Base-by-base conservation (phyloP, 306 rosid genomes). In the Acacia acuminata region DNA sequence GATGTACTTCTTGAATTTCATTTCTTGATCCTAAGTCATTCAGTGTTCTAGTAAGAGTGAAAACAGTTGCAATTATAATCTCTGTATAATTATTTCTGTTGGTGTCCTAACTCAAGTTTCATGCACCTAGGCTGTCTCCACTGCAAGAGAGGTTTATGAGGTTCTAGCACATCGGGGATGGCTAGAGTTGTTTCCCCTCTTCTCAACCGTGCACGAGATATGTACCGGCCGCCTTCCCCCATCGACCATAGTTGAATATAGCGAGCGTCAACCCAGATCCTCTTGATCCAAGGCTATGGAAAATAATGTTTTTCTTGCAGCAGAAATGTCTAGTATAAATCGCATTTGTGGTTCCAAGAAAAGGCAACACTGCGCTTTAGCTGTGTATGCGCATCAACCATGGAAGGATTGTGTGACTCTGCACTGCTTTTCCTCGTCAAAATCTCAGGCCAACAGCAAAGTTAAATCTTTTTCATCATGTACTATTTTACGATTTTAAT, bases 141-240 rank as follows among this genome's bases (percentile, higher is more conserved):
- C 98, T 25, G 94, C 98, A 34, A 87, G 79, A 86, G 99, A 96
- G 82, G 92, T 96, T 40, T 85, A 92, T 65, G 99, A 91, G 89
- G 97, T 96, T 84, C 77, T 96, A 64, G 82, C 79, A 12, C 88
- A 91, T 85, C 98, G 94, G 7, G 97, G 97, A 72, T 96, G 97
- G 94, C 86, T 92, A 60, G 92, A 89, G 75, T 74, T 82, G 81
- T 96, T 96, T 84, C 99, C 99, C 7, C 91, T 96, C 48, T 92
- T 94, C 79, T 85, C 93, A 84, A 77, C 93, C 38, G 99, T 96
- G 75, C 92, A 96, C n/a, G 90, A 84, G 90, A 94, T 96, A 83
- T 83, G 93, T 91, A 81, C 64, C 0, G 97, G 99, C 56, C 90
- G 73, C 70, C 92, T 94, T 73, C 97, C 96, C 38, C 99, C 99